These are phyloP conservation scores for Ophiognomonia clavigignenti-juglandacearum DNA, from an alignment of 2,329 filamentous ascomycete species.

Conservation along the genomic window DNA sequence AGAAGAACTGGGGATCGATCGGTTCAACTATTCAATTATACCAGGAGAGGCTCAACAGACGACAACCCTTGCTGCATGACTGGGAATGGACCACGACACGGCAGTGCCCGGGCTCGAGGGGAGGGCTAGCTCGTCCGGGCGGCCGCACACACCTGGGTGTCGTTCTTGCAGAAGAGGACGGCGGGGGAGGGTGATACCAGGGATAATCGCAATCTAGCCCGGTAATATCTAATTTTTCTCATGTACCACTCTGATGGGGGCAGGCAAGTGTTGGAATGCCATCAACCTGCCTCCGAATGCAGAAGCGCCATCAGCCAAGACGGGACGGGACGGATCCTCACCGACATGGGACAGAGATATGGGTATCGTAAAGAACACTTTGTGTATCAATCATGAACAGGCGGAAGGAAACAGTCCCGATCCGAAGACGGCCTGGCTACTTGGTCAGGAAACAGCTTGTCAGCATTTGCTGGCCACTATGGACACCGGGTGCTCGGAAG, in stretches of 20 bases:
- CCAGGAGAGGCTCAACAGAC: conserved; percentile 20
- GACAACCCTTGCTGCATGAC: conserved; percentile 11
- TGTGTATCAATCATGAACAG: conserved; percentile 5
- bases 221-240: conserved; percentile 35
- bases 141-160: conserved; percentile 7
- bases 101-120: conserved; percentile 24
- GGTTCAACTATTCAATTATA: conserved; percentile 3
- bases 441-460: neutral
- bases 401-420: neutral
- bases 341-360: conserved; percentile 8
- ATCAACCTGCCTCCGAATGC: neutral
- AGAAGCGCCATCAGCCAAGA: neutral
- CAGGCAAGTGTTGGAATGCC: conserved; percentile 1
- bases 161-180: conserved; percentile 2
- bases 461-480: conserved; percentile 7
- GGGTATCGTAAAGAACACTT: conserved; percentile 13
- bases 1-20: conserved; percentile 21
- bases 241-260: conserved; percentile 28
- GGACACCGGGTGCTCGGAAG: conserved; percentile 7
- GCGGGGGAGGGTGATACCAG: conserved; percentile 4
- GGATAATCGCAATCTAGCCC: conserved; percentile 26
- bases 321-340: conserved; percentile 1
- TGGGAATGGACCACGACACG: conserved; percentile 16
- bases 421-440: too few relatives aligned
- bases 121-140: conserved; percentile 28